Evolutionary conservation across 352 stramenopile genomes (phyloP).

Genomic region (Phytophthora syringae): DNA sequence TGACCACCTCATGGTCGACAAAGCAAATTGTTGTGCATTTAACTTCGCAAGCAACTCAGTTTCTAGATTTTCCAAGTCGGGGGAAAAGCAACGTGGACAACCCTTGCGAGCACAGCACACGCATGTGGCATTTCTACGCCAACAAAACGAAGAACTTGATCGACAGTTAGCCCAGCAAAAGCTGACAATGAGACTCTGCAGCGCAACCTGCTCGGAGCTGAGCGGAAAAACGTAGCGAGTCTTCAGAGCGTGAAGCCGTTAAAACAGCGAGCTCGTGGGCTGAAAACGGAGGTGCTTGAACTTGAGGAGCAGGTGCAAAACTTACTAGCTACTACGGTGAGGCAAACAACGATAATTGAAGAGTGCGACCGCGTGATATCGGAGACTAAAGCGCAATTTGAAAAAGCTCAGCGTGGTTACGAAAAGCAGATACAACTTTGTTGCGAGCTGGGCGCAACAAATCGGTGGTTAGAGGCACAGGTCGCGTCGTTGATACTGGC

Average conservation of each 20-base stretch:
- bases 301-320: slow-evolving; percentile 57
- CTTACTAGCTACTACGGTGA: slow-evolving; percentile 62
- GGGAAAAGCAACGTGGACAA: slow-evolving; percentile 61
- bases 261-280: slow-evolving; percentile 48
- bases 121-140: slow-evolving; percentile 58
- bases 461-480: slow-evolving; percentile 48
- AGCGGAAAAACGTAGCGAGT: slow-evolving; percentile 63
- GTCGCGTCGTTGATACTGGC: slow-evolving; percentile 30
- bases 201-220: slow-evolving; percentile 44
- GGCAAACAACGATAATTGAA: slow-evolving; percentile 77
- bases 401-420: slow-evolving; percentile 42
- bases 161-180: slow-evolving; percentile 33
- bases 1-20: background rate
- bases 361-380: slow-evolving; percentile 69
- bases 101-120: slow-evolving; percentile 55
- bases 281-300: slow-evolving; percentile 36
- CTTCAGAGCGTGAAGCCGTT: slow-evolving; percentile 64
- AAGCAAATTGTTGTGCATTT: background rate
- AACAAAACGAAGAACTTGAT: slow-evolving; percentile 53
- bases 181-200: slow-evolving; percentile 57
- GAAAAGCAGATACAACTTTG: slow-evolving; percentile 53
- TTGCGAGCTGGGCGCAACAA: slow-evolving; percentile 34
- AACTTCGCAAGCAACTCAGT: background rate
- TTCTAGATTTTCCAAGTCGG: too few relatives aligned
- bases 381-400: slow-evolving; percentile 48